Base-by-base conservation (phyloP, 129 eudicot genomes). In the Flaveria linearis region DNA sequence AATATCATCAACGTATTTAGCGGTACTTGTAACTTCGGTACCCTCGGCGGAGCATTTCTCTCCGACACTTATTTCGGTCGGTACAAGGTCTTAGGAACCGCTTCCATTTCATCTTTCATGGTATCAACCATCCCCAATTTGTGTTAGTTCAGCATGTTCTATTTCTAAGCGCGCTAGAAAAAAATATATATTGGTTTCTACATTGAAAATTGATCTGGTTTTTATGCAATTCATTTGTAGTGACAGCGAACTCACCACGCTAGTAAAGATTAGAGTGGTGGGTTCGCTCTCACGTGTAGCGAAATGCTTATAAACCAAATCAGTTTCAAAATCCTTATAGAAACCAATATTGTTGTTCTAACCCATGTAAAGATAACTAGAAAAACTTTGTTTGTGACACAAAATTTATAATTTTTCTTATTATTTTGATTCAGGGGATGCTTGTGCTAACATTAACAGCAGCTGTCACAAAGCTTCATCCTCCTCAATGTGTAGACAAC, bases 61-160 rank as follows among this genome's bases (percentile, higher is more conserved):
- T 56, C 84, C 9, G 89, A 85, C 73, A 85, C 89, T 15, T 85
- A 82, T 71, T 85, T 85, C 47, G 89, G 89, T 16, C 86, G 89
- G 8, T 85, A 85, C 82, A 85, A 85, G 60, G 85, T 84, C 49
- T 66, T 85, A 71, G 89, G 89, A 55, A 23, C 73, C 0, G 83
- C 86, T 41, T 82, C 84, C 9, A 17, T 76, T 43, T 84, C 76
- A 33, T 84, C 87, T 3, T 84, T 84, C 74, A 10, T 77, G 87
- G 85, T 84, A 80, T 39, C 7, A 5, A 57, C 20, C 22, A 30
- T 14, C 45, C 23, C 64, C 15, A 3, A 20, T 22, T 22, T 58
- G 15, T 22, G 65, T 58, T 22, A 57, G 1, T 57, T 57, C 12
- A 12, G 1, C 14, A 4, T 49, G 3, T 49, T 49, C n/a, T 1